Base-by-base conservation (phyloP, 495 filamentous ascomycete species). In the Trichoderma reesei region DNA sequence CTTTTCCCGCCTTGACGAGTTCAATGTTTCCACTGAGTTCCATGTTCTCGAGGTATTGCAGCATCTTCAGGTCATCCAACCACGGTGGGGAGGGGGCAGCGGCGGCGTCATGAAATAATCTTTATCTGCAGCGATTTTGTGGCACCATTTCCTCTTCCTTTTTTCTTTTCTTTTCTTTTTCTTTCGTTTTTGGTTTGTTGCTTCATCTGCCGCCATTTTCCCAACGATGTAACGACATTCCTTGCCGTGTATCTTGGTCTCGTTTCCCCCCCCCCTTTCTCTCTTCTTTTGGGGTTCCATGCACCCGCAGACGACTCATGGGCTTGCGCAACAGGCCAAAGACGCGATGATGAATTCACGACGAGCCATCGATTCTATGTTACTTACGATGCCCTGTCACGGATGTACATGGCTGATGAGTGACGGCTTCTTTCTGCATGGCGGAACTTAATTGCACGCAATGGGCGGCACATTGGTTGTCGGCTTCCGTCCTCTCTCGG, bases 371-470 rank as follows among this genome's bases (percentile, higher is more conserved):
- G 31, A 60, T 69, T 62, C 64, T 62, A 68, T 70, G 70, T 68
- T 68, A 33, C 54, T 20, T 18, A 39, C 42, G 38, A 41, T 33
- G 54, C 37, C 37, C 67, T 70, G 70, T 68, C 71, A 72, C 66
- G 72, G 71, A 67, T 72, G 72, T 73, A 75, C 67, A 75, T 70
- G 73, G 71, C 66, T 73, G 71, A 71, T 68, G 67, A 73, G 68
- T 71, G 61, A 69, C 64, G 68, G 51, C 51, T 56, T 44, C 20
- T 48, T 48, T 67, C 65, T 67, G 64, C 68, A 69, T 68, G 68
- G 65, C 66, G 65, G 69, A 65, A 63, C 63, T 48, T 71, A 71
- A 71, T 71, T 67, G 62, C 56, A 64, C 62, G 18, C 54, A 20
- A 56, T 9, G 34, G 51, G 20, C 51, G 51, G 51, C 51, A 56